A percentile compares a stretch with the other conserved stretches of the same genome.
Conservation (phyloP, 2,329 filamentous ascomycete species). For the Talaromyces sp. region DNA sequence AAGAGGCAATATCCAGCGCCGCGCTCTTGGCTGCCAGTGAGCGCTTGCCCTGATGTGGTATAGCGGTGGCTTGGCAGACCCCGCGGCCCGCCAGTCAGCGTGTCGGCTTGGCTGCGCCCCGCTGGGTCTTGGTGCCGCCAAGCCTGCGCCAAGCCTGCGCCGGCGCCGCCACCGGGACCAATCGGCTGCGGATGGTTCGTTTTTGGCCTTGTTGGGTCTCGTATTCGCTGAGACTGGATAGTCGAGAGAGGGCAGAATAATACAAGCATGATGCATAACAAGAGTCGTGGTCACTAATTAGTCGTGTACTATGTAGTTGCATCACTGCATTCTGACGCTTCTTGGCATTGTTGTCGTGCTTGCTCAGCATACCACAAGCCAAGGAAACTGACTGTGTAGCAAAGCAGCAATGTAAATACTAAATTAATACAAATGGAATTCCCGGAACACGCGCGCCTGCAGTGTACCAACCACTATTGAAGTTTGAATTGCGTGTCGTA, state of each 20-base stretch:
- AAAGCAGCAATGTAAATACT: neutral
- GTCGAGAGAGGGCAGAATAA: no score
- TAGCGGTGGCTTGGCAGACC: neutral
- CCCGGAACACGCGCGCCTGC: neutral
- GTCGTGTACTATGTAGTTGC: no score
- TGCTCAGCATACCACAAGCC: neutral
- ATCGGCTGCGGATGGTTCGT: neutral
- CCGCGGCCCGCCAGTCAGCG: neutral
- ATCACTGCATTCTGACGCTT: neutral
- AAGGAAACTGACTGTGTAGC: neutral
- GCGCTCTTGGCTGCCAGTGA: neutral
- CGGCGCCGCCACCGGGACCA: conserved; percentile 1
- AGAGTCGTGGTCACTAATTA: no score
- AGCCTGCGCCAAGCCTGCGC: conserved; percentile 1
- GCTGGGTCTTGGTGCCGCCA: conserved; percentile 5
- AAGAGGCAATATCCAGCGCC: neutral
- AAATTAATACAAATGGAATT: neutral
- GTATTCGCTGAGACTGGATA: neutral
- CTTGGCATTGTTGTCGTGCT: neutral
- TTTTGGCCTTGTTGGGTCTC: neutral
- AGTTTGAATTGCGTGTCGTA: neutral
- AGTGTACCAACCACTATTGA: no score
- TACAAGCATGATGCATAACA: neutral
- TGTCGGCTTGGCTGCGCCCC: neutral
- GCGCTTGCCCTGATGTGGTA: neutral